phyloP scores from a whole-genome alignment of 164 flowering plant species.

The Platanus orientalis region DNA sequence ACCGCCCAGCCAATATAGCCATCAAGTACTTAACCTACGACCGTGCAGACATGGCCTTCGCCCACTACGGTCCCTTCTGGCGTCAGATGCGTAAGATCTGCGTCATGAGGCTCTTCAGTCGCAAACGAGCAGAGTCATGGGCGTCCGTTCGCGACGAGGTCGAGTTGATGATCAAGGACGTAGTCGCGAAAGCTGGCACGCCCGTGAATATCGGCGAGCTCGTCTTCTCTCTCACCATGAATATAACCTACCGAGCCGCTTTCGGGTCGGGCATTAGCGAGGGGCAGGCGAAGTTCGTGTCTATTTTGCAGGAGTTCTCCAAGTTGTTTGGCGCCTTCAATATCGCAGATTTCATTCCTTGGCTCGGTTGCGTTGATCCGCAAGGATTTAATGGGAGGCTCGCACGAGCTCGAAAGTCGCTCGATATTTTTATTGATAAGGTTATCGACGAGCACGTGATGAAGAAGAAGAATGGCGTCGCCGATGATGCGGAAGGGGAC shows the following conservation, averaged over 20 bases:
- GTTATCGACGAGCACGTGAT: conserved; percentile 27
- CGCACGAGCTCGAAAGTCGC: conserved; percentile 17
- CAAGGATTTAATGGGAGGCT: conserved; percentile 17
- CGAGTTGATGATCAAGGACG: conserved; percentile 11
- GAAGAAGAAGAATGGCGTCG: conserved; percentile 8
- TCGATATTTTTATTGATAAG: conserved; percentile 28
- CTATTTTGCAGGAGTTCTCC: conserved; percentile 31
- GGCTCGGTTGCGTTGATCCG: conserved; percentile 13
- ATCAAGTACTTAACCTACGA: conserved; percentile 24
- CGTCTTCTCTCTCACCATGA: conserved; percentile 18
- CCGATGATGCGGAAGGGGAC: background rate
- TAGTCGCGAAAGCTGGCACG: conserved; percentile 9
- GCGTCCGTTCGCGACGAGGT: conserved; percentile 31
- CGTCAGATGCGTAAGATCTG: conserved; percentile 30
- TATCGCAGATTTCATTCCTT: conserved; percentile 27
- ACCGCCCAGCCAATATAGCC: conserved; percentile 23
- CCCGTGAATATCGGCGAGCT: conserved; percentile 24
- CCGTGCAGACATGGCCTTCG: conserved; percentile 31
- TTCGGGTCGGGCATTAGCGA: conserved; percentile 20
- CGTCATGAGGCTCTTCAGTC: conserved; percentile 31
- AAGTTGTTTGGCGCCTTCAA: conserved; percentile 30
- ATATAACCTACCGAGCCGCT: conserved; percentile 26
- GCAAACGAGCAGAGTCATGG: conserved; percentile 33
- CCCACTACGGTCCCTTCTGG: conserved; percentile 35
- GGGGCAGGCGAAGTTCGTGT: conserved; percentile 23